Evolutionary conservation across 768 basidiomycete species (phyloP).

Genomic region (Pisolithus microcarpus): DNA sequence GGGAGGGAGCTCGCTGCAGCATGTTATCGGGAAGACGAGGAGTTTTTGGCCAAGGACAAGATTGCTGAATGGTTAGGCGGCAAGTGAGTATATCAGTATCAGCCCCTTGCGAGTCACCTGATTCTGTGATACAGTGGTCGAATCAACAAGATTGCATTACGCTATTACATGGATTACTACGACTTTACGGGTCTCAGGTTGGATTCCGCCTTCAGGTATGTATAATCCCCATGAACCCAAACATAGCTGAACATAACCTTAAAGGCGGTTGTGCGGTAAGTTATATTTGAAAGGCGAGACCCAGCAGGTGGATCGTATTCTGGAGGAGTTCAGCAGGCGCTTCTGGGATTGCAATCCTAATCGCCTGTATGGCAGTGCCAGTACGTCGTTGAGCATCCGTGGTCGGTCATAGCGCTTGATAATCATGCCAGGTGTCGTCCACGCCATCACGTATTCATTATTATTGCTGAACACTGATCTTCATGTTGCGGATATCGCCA

Average conservation of each 20-base stretch:
- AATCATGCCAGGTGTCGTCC: slow-evolving; percentile 67
- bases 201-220: slow-evolving; percentile 84
- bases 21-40: slow-evolving; percentile 83
- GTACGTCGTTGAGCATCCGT: slow-evolving; percentile 38
- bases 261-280: slow-evolving; percentile 81
- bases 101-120: not conserved
- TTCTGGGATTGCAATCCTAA: slow-evolving; percentile 90
- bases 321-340: slow-evolving; percentile 83
- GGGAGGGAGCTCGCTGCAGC: slow-evolving; percentile 68
- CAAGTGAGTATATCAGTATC: slow-evolving; percentile 52
- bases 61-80: slow-evolving; percentile 96
- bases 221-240: not conserved
- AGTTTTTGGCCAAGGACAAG: slow-evolving; percentile 79
- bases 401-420: not conserved
- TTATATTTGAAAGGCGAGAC: slow-evolving; percentile 93
- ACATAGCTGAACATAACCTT: not conserved
- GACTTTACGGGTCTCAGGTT: slow-evolving; percentile 79
- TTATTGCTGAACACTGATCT: slow-evolving; percentile 94
- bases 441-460: slow-evolving; percentile 88
- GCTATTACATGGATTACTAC: slow-evolving; percentile 80
- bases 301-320: slow-evolving; percentile 94
- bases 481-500: slow-evolving; percentile 85
- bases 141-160: slow-evolving; percentile 69
- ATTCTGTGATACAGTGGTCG: slow-evolving; percentile 43
- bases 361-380: slow-evolving; percentile 74